Percentiles rank a stretch among this genome's conserved stretches.
These are phyloP conservation scores for Clitocybe nebularis DNA, from an alignment of 1,284 basidiomycete genomes.

Conservation along the genomic window DNA sequence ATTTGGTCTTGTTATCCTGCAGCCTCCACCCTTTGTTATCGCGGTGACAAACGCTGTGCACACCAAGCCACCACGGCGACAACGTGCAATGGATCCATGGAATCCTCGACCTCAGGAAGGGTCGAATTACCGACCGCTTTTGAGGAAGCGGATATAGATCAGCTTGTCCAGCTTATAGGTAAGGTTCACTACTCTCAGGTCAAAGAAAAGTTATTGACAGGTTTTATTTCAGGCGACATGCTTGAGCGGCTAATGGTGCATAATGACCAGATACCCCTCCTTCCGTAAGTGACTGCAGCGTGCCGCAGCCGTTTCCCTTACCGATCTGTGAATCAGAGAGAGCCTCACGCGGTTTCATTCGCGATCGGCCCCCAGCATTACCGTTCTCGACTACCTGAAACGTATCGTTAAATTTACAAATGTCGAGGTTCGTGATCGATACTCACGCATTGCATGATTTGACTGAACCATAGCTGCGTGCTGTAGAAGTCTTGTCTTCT, in stretches of 20 bases:
- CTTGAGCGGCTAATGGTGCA: conserved; percentile 86
- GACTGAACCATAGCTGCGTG: conserved; percentile 9
- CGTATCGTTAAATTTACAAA: conserved; percentile 92
- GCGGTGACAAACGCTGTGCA: conserved; percentile 7
- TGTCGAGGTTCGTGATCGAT: conserved; percentile 65
- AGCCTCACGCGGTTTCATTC: conserved; percentile 92
- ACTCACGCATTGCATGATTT: conserved; percentile 6
- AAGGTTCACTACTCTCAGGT: too few species aligned
- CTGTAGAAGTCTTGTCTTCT: conserved; percentile 81
- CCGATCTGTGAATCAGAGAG: conserved; percentile 51
- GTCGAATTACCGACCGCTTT: conserved; percentile 72
- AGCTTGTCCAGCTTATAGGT: conserved; percentile 86
- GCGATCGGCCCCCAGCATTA: conserved; percentile 79
- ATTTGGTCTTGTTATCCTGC: conserved; percentile 29
- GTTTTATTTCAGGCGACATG: conserved; percentile 80
- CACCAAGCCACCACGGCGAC: conserved; percentile 25
- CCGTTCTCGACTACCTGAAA: conserved; percentile 83
- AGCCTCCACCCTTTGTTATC: conserved; percentile 14
- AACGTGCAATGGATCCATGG: conserved; percentile 75
- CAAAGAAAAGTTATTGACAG: too few species aligned
- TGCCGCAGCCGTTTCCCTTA: conserved; percentile 9
- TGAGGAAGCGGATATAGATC: conserved; percentile 75
- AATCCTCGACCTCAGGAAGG: conserved; percentile 58
- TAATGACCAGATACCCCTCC: conserved; percentile 89
- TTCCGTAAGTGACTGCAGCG: conserved; percentile 52